Conservation (phyloP, 768 basidiomycete genomes). For the Lactarius sp. region DNA sequence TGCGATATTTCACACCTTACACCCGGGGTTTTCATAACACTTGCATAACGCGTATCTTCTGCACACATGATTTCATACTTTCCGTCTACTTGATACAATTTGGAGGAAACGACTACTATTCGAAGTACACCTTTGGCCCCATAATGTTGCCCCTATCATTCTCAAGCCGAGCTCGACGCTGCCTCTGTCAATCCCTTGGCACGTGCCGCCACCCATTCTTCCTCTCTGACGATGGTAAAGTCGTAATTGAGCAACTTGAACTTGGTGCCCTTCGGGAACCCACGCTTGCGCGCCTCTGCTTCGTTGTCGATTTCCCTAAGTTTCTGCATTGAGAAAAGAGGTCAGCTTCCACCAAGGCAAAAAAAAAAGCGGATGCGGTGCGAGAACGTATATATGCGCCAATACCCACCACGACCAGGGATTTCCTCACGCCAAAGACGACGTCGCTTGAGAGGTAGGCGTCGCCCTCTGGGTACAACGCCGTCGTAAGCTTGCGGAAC, state of each 20-base stretch:
- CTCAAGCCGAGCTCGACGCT: neutral
- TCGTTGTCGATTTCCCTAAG: constrained; percentile 51
- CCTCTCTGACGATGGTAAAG: constrained; percentile 42
- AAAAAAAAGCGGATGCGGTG: neutral
- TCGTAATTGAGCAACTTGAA: constrained; percentile 48
- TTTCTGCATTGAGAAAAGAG: constrained; percentile 31
- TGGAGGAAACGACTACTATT: constrained; percentile 6
- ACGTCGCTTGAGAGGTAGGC: constrained; percentile 61
- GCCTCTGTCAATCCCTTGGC: constrained; percentile 10
- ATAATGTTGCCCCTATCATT: neutral
- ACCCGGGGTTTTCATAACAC: neutral
- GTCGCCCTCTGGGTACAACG: constrained; percentile 71
- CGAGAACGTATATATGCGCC: neutral
- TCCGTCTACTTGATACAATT: neutral
- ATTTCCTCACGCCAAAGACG: constrained; percentile 80
- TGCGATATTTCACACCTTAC: neutral
- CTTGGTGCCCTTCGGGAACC: constrained; percentile 43
- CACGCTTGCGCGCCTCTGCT: constrained; percentile 49
- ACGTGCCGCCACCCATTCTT: constrained; percentile 36
- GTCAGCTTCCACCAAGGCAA: neutral
- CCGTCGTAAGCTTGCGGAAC: constrained; percentile 66
- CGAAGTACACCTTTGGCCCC: neutral
- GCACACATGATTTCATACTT: neutral
- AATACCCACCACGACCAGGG: constrained; percentile 62
- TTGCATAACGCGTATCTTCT: neutral